Evolutionary conservation across 768 basidiomycete genomes (phyloP).

Genomic region (Lactarius quietus): DNA sequence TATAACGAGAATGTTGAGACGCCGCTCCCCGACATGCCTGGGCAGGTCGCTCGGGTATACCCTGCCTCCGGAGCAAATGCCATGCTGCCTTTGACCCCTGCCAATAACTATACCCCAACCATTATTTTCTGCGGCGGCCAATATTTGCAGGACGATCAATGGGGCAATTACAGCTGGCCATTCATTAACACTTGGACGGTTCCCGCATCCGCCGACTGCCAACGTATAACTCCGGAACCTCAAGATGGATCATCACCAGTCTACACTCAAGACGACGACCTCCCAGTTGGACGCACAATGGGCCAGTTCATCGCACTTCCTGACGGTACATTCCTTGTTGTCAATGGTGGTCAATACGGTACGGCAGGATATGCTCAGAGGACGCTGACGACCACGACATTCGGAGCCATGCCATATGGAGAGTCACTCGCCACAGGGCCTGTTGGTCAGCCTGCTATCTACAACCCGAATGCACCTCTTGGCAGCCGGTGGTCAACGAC

Average conservation of each 20-base stretch:
- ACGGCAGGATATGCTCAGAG: slow-evolving; percentile 79
- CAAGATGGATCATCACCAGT: slow-evolving; percentile 53
- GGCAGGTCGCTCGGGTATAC: slow-evolving; percentile 73
- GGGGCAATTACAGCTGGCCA: slow-evolving; percentile 75
- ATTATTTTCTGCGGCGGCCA: slow-evolving; percentile 90
- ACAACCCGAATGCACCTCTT: slow-evolving; percentile 66
- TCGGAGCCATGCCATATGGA: slow-evolving; percentile 59
- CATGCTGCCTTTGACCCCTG: slow-evolving; percentile 88
- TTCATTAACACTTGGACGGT: slow-evolving; percentile 69
- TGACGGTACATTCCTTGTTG: slow-evolving; percentile 68
- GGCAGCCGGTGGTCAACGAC: slow-evolving; percentile 74
- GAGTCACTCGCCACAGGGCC: slow-evolving; percentile 80
- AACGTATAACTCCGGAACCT: slow-evolving; percentile 85
- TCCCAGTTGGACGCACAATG: slow-evolving; percentile 80
- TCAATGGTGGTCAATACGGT: slow-evolving; percentile 82
- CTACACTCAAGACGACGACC: slow-evolving; percentile 71
- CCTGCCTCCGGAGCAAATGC: slow-evolving; percentile 86
- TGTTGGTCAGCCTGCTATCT: slow-evolving; percentile 73
- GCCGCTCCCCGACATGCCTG: slow-evolving; percentile 68
- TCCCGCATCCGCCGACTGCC: slow-evolving; percentile 70
- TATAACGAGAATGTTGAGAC: slow-evolving; percentile 54
- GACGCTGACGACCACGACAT: slow-evolving; percentile 35
- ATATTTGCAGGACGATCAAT: slow-evolving; percentile 65
- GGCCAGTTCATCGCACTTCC: slow-evolving; percentile 87
- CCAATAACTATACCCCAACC: slow-evolving; percentile 82